Conservation (phyloP, 176 grass and related monocot species). For the Oryza australiensis region DNA sequence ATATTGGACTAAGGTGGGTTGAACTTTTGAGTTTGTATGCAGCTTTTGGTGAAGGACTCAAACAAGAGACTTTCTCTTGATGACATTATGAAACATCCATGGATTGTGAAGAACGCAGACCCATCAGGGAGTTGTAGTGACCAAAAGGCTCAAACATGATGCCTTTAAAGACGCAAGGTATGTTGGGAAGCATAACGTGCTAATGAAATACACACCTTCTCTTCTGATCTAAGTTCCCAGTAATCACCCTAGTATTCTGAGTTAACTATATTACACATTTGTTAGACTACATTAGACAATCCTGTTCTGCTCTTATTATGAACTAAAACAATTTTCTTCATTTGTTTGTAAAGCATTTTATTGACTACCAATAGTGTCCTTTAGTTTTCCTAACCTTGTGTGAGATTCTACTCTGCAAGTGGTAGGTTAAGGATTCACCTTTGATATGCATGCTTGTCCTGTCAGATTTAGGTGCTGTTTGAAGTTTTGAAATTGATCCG, state of each 20-base stretch:
- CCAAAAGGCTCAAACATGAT: background rate
- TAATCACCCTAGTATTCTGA: background rate
- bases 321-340: background rate
- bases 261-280: background rate
- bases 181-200: background rate
- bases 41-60: constrained; percentile 95
- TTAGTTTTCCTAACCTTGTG: background rate
- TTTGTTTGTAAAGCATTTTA: background rate
- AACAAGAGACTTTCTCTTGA: constrained; percentile 78
- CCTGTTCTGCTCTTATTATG: too few relatives aligned
- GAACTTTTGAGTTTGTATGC: constrained; percentile 23
- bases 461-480: background rate
- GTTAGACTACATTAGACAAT: too few relatives aligned
- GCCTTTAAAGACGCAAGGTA: constrained; percentile 19
- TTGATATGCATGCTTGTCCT: background rate
- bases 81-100: constrained; percentile 81
- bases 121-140: constrained; percentile 75
- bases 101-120: constrained; percentile 81
- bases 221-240: background rate
- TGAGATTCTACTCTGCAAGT: background rate
- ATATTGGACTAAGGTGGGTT: background rate
- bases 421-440: background rate
- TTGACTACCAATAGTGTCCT: background rate
- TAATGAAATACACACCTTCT: background rate
- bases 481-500: background rate